Conservation (phyloP, 2,329 filamentous ascomycete genomes). For the Hymenotorrendiella dingleyae region DNA sequence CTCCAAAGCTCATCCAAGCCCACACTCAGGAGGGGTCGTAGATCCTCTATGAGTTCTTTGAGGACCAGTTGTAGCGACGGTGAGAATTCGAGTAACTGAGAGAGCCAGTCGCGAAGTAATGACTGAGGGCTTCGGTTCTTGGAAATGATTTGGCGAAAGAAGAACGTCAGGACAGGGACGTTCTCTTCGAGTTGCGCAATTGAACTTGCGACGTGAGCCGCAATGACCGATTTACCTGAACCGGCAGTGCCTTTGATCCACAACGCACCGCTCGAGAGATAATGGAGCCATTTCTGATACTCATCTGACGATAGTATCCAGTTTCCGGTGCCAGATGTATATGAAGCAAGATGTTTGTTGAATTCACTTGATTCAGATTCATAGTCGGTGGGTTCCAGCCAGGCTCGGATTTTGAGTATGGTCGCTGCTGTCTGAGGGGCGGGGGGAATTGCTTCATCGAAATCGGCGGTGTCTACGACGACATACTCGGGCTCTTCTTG, state of each 20-base stretch:
- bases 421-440: too few relatives aligned
- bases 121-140: slow-evolving; percentile 25
- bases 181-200: slow-evolving; percentile 7
- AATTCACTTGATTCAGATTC: slow-evolving; percentile 14
- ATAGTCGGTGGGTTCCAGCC: slow-evolving; percentile 20
- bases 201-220: slow-evolving; percentile 16
- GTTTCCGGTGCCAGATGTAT: slow-evolving; percentile 16
- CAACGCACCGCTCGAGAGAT: slow-evolving; percentile 31
- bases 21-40: neutral
- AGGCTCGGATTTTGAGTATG: too few relatives aligned
- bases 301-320: slow-evolving; percentile 18
- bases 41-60: neutral
- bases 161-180: slow-evolving; percentile 30
- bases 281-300: slow-evolving; percentile 17
- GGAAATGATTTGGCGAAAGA: slow-evolving; percentile 32
- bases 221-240: slow-evolving; percentile 37
- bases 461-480: too few relatives aligned
- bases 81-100: slow-evolving; percentile 28
- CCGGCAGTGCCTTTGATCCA: slow-evolving; percentile 42
- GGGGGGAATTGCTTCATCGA: too few relatives aligned
- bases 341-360: slow-evolving; percentile 14
- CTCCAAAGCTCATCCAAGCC: slow-evolving; percentile 1
- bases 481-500: too few relatives aligned
- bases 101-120: slow-evolving; percentile 29
- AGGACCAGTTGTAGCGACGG: slow-evolving; percentile 7